Evolutionary conservation across 2,329 filamentous ascomycete species (phyloP), one percentile per base, ranked within the genome.

Genomic region (Fonsecaea multimorphosa): DNA sequence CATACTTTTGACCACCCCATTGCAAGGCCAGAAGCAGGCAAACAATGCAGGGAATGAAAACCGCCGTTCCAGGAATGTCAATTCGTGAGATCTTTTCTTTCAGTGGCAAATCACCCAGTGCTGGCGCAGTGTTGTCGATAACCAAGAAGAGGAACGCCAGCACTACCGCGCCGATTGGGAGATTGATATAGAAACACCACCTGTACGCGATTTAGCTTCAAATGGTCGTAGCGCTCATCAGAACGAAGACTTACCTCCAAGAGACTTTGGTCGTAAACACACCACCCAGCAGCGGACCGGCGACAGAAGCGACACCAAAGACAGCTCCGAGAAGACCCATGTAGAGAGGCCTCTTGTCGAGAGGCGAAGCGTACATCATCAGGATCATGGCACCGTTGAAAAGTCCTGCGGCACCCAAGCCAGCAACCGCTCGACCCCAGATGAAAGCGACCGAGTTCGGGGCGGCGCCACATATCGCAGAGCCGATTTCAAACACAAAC

Each of bases 271-370:
- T 69, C 0, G 80, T 81, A 16, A 82, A 74, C 1, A 72, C 78
- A 14, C 80, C 81, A 9, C 81, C 80, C 7, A 83, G 67, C 4
- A 82, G 64, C 0, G 80, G 80, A 0, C 79, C 81, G n/a, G 71
- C 46, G 1, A 78, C 76, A 2, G 76, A 67, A 2, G 79, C 79
- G 14, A 80, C 58, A 7, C 73, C 75, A 57, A 73, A 76, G 12
- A 74, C 68, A n/a, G 64, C 66, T 6, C 70, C 72, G 19, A 73
- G 55, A 2, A 71, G 19, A 11, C 66, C 72, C 53, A 63, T 64
- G 44, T 68, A 67, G 16, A 71, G 59, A 9, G 74, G 72, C 19
- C 74, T 69, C 52, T 72, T 71, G 1, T 69, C 64, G 22, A 75
- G 68, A 19, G 75, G 74, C 6, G 74, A 67, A 5, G 67, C 54